Conservation (phyloP, 2,329 filamentous ascomycete genomes). For the Calonectria hongkongensis region DNA sequence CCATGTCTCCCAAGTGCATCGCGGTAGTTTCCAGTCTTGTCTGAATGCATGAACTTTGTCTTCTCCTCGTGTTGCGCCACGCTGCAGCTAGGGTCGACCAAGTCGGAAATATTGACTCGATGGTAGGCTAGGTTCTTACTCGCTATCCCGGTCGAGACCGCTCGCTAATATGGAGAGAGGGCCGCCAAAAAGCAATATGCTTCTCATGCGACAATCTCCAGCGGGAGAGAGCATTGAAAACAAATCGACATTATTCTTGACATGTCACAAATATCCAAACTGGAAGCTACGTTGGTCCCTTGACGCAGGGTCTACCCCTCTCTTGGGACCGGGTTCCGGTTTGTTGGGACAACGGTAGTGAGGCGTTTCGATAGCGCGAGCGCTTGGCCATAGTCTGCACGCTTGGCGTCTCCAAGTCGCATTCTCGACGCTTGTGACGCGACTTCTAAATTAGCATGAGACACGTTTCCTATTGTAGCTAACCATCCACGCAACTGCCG, state of each 20-base stretch:
- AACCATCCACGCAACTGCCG: conserved; percentile 1
- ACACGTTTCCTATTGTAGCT: conserved; percentile 3
- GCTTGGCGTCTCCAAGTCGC: not conserved
- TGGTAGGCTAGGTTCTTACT: not conserved
- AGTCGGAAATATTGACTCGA: not conserved
- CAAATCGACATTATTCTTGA: too few species aligned
- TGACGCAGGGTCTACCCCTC: conserved; percentile 16
- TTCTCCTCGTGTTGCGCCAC: not conserved
- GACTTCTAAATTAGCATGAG: not conserved
- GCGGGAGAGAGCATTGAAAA: not conserved
- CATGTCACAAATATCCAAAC: not conserved
- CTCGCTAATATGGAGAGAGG: too few species aligned
- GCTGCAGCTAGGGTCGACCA: conserved; percentile 2
- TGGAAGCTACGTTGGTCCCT: not conserved
- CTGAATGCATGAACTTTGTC: conserved; percentile 12
- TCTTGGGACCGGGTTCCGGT: conserved; percentile 5
- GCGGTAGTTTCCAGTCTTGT: conserved; percentile 4
- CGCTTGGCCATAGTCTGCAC: not conserved
- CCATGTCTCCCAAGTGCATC: not conserved
- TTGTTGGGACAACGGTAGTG: conserved; percentile 22
- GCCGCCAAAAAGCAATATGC: not conserved
- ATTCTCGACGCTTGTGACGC: conserved; percentile 9
- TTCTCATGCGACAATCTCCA: not conserved
- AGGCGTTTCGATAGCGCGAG: not conserved
- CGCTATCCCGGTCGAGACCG: not conserved